Base-by-base conservation (phyloP, 352 stramenopile species). In the Globisporangium megalacanthum region DNA sequence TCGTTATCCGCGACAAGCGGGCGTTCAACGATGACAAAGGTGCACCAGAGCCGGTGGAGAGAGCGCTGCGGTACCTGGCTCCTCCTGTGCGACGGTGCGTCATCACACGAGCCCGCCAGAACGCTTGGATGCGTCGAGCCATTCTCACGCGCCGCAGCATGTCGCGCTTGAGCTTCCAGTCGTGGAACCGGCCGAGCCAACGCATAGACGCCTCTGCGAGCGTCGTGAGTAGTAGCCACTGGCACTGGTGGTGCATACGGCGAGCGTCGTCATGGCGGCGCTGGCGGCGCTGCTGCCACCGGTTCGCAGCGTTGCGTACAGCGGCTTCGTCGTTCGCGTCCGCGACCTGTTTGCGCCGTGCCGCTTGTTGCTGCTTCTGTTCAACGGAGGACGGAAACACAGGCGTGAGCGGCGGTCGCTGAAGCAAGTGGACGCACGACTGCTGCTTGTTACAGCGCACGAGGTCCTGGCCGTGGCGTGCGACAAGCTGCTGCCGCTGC, bases 361-460 rank as follows among this genome's bases (percentile, higher is more conserved):
- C 50, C 22, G 69, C 77, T 29, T 73, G 65, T 15, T 86, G 61
- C 31, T 74, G 58, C 46, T 80, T 77, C 29, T 74, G 73, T 14
- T 89, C 79, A 1, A 78, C 66, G 4, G 66, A 54, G 3, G 77
- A 89, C 14, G 76, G 79, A 37, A 84, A 82, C 15, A 87, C 31
- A 0, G 79, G 70, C n/a, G 79, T 87, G 25, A 77, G 64, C 4
- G 70, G 62, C 7, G 77, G 72, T 13, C 74, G 74, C 39, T 88
- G 73, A 5, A 88, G 54, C 37, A 79, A 54, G 7, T 69, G 60
- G n/a, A 66, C 46, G 8, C 52, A 62, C 10, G 62, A 58, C 20
- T 75, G 72, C 6, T 54, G 51, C 20, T 77, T 75, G 62, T 89
- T 89, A 41, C 71, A 73, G 10, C 56, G 54, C 19, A 89, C 65